Percentiles rank a stretch among this genome's conserved stretches.
Evolutionary conservation across 164 flowering plant species (phyloP).

Genomic region (Chimonanthus salicifolius): DNA sequence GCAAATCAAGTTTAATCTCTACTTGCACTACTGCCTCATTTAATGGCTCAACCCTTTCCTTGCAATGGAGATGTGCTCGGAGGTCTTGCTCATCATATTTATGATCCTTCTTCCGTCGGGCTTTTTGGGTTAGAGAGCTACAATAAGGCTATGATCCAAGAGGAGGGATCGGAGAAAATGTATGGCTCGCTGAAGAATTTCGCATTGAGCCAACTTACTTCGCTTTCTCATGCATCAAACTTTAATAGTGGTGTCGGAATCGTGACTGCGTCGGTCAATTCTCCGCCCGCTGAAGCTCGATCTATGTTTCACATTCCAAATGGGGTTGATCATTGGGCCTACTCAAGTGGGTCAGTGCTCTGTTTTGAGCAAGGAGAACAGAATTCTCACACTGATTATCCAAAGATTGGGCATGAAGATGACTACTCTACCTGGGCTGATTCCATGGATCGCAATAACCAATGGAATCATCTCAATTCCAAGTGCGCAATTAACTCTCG

Average conservation of each 20-base stretch:
- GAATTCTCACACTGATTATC: constrained; percentile 3
- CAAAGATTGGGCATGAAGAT: constrained; percentile 15
- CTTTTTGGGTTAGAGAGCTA: constrained; percentile 9
- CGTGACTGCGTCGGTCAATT: constrained; percentile 8
- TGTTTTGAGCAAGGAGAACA: constrained; percentile 43
- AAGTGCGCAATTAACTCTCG: constrained; percentile 11
- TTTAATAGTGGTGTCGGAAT: constrained; percentile 16
- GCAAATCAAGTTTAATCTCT: too few relatives aligned
- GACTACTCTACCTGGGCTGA: constrained; percentile 39
- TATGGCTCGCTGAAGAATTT: constrained; percentile 9
- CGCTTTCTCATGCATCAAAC: constrained; percentile 25
- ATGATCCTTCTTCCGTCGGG: constrained; percentile 17
- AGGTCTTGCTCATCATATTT: constrained; percentile 16
- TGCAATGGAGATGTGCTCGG: constrained; percentile 27
- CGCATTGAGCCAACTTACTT: constrained; percentile 20
- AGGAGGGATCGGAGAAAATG: background rate
- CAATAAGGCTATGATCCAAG: constrained; percentile 12
- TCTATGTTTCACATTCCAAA: constrained; percentile 45
- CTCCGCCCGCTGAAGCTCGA: constrained; percentile 25
- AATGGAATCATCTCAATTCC: constrained; percentile 16
- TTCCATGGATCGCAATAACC: constrained; percentile 14
- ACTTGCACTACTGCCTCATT: background rate
- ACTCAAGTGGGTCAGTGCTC: constrained; percentile 38
- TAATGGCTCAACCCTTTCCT: constrained; percentile 17
- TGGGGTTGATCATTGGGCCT: constrained; percentile 21